A percentile compares a stretch with the other conserved stretches of the same genome.
phyloP scores from a whole-genome alignment of 305 asterid genomes.

The Euphrasia arctica region DNA sequence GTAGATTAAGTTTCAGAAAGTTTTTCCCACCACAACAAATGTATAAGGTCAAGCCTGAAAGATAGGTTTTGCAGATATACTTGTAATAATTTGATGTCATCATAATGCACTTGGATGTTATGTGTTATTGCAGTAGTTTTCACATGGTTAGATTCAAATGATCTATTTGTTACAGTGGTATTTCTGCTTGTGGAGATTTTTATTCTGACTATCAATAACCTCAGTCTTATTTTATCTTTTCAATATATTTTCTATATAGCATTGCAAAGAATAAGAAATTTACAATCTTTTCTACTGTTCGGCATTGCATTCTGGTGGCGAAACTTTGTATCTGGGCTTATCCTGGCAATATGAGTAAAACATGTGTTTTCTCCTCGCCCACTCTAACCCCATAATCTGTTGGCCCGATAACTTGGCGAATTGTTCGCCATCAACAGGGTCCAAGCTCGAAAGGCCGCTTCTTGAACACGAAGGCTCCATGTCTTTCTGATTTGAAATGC shows the following conservation, averaged over 20 bases:
- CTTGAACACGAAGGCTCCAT: conserved; percentile 36
- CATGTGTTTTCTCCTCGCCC: conserved; percentile 84
- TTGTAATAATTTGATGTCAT: too few relatives aligned
- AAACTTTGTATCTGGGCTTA: conserved; percentile 56
- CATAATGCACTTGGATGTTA: too few relatives aligned
- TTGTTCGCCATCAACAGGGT: conserved; percentile 74
- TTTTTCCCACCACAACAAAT: too few relatives aligned
- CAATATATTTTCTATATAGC: background rate
- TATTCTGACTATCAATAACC: background rate
- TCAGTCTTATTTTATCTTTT: conserved; percentile 3
- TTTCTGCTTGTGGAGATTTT: conserved; percentile 1
- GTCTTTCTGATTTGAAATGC: conserved; percentile 33
- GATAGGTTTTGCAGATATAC: too few relatives aligned
- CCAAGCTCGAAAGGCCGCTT: conserved; percentile 52
- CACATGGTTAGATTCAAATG: background rate
- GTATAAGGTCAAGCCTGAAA: too few relatives aligned
- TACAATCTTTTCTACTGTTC: conserved; percentile 18
- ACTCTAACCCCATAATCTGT: conserved; percentile 46
- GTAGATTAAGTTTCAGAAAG: too few relatives aligned
- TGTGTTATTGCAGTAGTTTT: background rate
- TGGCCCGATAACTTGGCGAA: conserved; percentile 54
- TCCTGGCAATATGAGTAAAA: conserved; percentile 80
- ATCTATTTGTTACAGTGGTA: background rate
- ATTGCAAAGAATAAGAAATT: conserved; percentile 22
- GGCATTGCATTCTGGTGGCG: conserved; percentile 69